phyloP scores from a whole-genome alignment of 164 flowering plant genomes.

The Houttuynia cordata region DNA sequence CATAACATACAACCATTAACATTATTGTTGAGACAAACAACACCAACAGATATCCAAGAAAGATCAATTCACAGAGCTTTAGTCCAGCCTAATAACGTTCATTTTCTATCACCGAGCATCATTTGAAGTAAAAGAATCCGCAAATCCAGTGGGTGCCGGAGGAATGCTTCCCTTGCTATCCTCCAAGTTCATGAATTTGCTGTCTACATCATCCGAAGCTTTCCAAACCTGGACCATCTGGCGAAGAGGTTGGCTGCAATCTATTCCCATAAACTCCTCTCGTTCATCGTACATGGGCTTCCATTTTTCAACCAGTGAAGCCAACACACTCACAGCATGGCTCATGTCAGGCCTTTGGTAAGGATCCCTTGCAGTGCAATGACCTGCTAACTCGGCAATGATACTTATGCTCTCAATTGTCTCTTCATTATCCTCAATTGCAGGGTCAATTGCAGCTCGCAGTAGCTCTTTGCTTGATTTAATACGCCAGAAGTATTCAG shows the following conservation, averaged over 20 bases:
- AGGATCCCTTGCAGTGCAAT: constrained; percentile 78
- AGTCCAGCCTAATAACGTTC: neutral
- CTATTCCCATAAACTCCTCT: constrained; percentile 42
- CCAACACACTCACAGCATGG: constrained; percentile 59
- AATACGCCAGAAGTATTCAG: constrained; percentile 57
- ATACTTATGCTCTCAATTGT: constrained; percentile 38
- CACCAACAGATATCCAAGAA: neutral
- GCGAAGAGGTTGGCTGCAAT: constrained; percentile 42
- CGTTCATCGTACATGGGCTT: constrained; percentile 41
- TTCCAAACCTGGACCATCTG: constrained; percentile 68
- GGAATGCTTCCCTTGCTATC: constrained; percentile 77
- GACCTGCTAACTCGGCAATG: constrained; percentile 73
- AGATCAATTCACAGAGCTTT: neutral
- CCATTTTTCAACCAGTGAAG: constrained; percentile 63
- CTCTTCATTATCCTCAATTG: constrained; percentile 40
- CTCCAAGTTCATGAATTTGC: constrained; percentile 20
- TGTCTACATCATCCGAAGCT: constrained; percentile 37
- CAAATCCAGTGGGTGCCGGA: constrained; percentile 52
- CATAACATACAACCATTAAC: neutral
- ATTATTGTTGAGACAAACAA: neutral
- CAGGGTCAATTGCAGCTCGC: constrained; percentile 43
- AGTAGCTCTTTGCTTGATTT: constrained; percentile 47
- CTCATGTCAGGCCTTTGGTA: constrained; percentile 77
- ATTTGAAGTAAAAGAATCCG: constrained; percentile 54
- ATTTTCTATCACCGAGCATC: constrained; percentile 34